These are phyloP conservation scores for Bombardia bombarda DNA, from an alignment of 495 filamentous ascomycete species.

Conservation along the genomic window DNA sequence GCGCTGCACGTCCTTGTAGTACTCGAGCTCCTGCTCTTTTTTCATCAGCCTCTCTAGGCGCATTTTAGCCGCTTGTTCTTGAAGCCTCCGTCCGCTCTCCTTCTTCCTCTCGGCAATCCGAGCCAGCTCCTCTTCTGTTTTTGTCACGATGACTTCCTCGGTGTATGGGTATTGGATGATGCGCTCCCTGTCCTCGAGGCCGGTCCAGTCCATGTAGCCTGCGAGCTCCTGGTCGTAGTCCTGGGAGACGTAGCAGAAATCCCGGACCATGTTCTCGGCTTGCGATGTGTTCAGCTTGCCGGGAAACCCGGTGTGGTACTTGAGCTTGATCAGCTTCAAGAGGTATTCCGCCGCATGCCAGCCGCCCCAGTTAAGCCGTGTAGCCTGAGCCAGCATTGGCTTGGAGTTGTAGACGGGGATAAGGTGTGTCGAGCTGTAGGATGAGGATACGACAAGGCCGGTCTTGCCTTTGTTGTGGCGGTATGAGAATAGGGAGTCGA, in stretches of 20 bases:
- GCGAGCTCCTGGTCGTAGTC: slow-evolving; percentile 72
- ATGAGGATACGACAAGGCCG: slow-evolving; percentile 84
- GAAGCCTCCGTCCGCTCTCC: slow-evolving; percentile 81
- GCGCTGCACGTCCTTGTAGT: slow-evolving; percentile 74
- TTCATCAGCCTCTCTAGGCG: slow-evolving; percentile 86
- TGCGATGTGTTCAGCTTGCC: slow-evolving; percentile 78
- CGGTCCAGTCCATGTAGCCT: slow-evolving; percentile 75
- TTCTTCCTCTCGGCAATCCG: slow-evolving; percentile 83
- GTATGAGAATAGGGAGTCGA: slow-evolving; percentile 94
- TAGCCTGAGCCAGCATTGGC: slow-evolving; percentile 72
- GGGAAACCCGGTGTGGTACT: slow-evolving; percentile 77
- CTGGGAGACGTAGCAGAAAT: slow-evolving; percentile 83
- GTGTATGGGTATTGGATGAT: slow-evolving; percentile 90
- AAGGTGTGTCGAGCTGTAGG: slow-evolving; percentile 89
- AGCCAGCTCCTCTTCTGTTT: slow-evolving; percentile 86
- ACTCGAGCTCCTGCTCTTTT: slow-evolving; percentile 92
- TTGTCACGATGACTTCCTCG: slow-evolving; percentile 79
- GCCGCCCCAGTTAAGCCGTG: slow-evolving; percentile 90
- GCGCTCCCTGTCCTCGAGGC: slow-evolving; percentile 78
- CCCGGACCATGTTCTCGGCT: slow-evolving; percentile 73
- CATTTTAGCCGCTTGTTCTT: slow-evolving; percentile 97
- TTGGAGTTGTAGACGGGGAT: slow-evolving; percentile 86
- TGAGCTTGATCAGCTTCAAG: slow-evolving; percentile 79
- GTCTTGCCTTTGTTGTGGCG: slow-evolving; percentile 81
- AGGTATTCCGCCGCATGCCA: slow-evolving; percentile 84